phyloP scores from a whole-genome alignment of 306 rosid species.

The Lupinus albus region DNA sequence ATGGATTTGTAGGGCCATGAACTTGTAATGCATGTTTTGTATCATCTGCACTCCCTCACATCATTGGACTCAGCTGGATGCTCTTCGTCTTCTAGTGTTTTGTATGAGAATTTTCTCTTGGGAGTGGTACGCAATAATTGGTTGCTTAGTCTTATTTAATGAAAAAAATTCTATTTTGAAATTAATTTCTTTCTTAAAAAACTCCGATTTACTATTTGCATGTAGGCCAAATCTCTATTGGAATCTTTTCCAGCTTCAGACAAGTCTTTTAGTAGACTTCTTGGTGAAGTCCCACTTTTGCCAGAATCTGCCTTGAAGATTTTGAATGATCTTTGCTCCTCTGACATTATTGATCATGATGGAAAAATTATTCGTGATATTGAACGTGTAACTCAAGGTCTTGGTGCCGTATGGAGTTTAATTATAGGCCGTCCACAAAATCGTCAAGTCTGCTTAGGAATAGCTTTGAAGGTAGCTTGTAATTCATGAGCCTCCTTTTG shows the following conservation, averaged over 20 bases:
- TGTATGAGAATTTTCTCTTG: slow-evolving; percentile 84
- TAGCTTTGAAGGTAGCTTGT: slow-evolving; percentile 76
- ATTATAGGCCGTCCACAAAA: slow-evolving; percentile 86
- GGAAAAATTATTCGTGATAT: slow-evolving; percentile 77
- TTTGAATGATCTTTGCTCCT: slow-evolving; percentile 75
- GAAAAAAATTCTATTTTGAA: neutral
- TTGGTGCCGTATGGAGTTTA: slow-evolving; percentile 96
- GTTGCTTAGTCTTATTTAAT: slow-evolving; percentile 34
- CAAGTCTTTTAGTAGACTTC: slow-evolving; percentile 92
- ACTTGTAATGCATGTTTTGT: slow-evolving; percentile 81
- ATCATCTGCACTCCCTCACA: slow-evolving; percentile 72
- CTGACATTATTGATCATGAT: slow-evolving; percentile 62
- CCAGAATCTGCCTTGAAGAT: slow-evolving; percentile 77
- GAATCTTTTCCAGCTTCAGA: slow-evolving; percentile 91
- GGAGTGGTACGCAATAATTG: slow-evolving; percentile 70
- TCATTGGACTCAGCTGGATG: slow-evolving; percentile 61
- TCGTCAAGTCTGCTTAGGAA: slow-evolving; percentile 80
- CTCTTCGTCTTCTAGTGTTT: slow-evolving; percentile 59
- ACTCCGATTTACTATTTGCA: slow-evolving; percentile 30
- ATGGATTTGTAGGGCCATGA: slow-evolving; percentile 86
- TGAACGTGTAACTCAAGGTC: slow-evolving; percentile 98
- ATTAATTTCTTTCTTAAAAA: slow-evolving; percentile 34
- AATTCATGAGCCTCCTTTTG: slow-evolving; percentile 26
- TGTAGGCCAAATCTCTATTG: slow-evolving; percentile 78
- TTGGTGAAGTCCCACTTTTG: slow-evolving; percentile 89